phyloP scores from a whole-genome alignment of 805 yeast species.

The Metschnikowia lachancei region DNA sequence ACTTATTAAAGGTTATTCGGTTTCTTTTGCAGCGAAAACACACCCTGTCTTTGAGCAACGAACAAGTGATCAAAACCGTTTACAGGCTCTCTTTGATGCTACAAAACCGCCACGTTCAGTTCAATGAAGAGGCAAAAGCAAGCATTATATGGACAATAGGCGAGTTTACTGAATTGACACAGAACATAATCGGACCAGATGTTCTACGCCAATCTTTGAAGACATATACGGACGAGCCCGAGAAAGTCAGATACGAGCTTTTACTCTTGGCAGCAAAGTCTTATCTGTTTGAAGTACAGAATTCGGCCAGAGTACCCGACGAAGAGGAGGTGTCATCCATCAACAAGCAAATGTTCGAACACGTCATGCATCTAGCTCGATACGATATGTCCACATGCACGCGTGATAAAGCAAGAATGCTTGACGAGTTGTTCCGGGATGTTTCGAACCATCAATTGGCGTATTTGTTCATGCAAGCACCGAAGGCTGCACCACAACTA shows the following conservation, averaged over 20 bases:
- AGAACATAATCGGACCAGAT: conserved; percentile 63
- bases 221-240: conserved; percentile 52
- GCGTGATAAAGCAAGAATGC: conserved; percentile 79
- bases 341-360: conserved; percentile 53
- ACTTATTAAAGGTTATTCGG: conserved; percentile 70
- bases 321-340: conserved; percentile 4
- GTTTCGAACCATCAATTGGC: conserved; percentile 54
- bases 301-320: conserved; percentile 13
- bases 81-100: conserved; percentile 42
- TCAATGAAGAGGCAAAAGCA: conserved; percentile 60
- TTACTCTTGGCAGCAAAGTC: conserved; percentile 73
- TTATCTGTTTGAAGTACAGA: conserved; percentile 25
- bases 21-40: conserved; percentile 59
- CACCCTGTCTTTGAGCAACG: conserved; percentile 20
- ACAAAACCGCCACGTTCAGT: conserved; percentile 8
- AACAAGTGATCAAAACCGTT: conserved; percentile 49
- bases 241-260: conserved; percentile 65
- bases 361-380: conserved; percentile 60
- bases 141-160: conserved; percentile 91
- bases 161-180: conserved; percentile 52
- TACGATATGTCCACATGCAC: conserved; percentile 75
- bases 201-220: conserved; percentile 58
- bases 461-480: conserved; percentile 68
- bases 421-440: conserved; percentile 55
- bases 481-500: conserved; percentile 58